Percentiles rank a stretch among this genome's conserved stretches.
phyloP scores from a whole-genome alignment of 305 asterid genomes.

The Ruellia speciosa region DNA sequence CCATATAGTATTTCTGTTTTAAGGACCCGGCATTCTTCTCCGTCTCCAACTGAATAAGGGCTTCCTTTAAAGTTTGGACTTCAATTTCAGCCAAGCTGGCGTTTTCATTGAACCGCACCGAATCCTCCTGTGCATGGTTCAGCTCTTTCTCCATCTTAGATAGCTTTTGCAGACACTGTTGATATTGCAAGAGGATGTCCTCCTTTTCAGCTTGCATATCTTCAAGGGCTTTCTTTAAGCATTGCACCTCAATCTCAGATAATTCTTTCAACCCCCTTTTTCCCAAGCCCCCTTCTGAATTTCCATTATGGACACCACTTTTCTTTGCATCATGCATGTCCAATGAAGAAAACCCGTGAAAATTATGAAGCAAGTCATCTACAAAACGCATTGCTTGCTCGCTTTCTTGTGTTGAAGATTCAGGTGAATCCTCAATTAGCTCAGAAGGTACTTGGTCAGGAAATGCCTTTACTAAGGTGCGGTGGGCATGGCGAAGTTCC shows the following conservation, averaged over 20 bases:
- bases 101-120: slow-evolving; percentile 41
- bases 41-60: slow-evolving; percentile 51
- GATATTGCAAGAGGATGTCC: slow-evolving; percentile 45
- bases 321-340: slow-evolving; percentile 17
- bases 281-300: slow-evolving; percentile 23
- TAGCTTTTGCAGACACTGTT: slow-evolving; percentile 53
- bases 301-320: slow-evolving; percentile 22
- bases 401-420: slow-evolving; percentile 27
- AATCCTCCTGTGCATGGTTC: slow-evolving; percentile 39
- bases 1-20: slow-evolving; percentile 44
- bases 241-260: slow-evolving; percentile 49
- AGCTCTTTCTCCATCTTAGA: slow-evolving; percentile 51
- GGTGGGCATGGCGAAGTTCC: slow-evolving; percentile 84
- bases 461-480: slow-evolving; percentile 67
- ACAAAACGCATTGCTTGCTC: slow-evolving; percentile 30
- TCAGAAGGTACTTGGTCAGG: slow-evolving; percentile 68
- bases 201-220: slow-evolving; percentile 61
- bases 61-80: slow-evolving; percentile 59
- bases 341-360: slow-evolving; percentile 21
- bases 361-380: slow-evolving; percentile 24
- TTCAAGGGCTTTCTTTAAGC: slow-evolving; percentile 47
- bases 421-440: slow-evolving; percentile 47
- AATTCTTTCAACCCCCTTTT: slow-evolving; percentile 49
- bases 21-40: slow-evolving; percentile 46
- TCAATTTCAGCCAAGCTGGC: slow-evolving; percentile 56